Evolutionary conservation across 139 green algal genomes (phyloP).

Genomic region (Diplosphaera chodatii): DNA sequence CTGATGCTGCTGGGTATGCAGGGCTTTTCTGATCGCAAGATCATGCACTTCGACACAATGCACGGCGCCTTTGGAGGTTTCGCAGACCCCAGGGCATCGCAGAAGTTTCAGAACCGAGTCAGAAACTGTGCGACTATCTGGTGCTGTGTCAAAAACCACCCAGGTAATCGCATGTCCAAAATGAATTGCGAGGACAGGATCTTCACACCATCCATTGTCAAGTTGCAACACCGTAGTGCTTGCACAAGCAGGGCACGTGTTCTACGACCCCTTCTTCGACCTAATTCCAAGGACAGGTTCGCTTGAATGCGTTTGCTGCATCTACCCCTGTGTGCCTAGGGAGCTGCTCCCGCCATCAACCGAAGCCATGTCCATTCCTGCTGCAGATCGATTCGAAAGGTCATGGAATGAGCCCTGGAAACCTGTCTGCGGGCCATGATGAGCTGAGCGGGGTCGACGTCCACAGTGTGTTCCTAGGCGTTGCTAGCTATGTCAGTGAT

Average conservation of each 20-base stretch:
- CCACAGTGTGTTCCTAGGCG: no score
- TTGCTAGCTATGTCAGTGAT: no score
- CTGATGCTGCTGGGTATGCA: not conserved
- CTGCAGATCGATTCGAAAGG: not conserved
- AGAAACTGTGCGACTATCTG: slow-evolving; percentile 68
- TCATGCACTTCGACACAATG: slow-evolving; percentile 31
- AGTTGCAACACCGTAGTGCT: no score
- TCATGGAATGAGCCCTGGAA: not conserved
- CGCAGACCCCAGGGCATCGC: slow-evolving; percentile 6
- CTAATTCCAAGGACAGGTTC: not conserved
- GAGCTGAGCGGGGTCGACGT: no score
- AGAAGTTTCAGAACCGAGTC: slow-evolving; percentile 56
- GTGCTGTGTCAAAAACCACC: slow-evolving; percentile 82
- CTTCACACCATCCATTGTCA: no score
- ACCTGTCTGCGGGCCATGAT: not conserved
- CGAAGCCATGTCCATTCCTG: no score
- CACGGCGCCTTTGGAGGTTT: slow-evolving; percentile 43
- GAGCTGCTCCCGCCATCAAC: not conserved
- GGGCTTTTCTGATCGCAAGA: not conserved
- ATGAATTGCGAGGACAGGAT: no score
- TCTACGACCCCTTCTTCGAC: not conserved
- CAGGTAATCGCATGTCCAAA: slow-evolving; percentile 80
- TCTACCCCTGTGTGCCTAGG: no score
- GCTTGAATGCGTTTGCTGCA: no score
- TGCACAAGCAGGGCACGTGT: not conserved